Conservation (phyloP, 1,284 basidiomycete genomes). For the Ganoderma boninense region DNA sequence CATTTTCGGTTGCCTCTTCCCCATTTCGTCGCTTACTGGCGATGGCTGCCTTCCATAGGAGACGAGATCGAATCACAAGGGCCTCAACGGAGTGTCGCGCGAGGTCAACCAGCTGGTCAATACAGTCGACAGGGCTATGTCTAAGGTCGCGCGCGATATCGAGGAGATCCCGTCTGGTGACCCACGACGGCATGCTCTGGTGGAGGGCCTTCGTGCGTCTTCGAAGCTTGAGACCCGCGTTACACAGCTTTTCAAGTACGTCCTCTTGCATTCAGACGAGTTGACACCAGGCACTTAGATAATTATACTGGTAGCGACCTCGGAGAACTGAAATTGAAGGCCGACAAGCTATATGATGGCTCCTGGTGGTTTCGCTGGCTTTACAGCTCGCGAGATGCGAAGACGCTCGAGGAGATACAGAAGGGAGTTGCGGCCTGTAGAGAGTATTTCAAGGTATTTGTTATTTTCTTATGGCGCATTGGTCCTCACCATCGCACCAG, state of each 20-base stretch:
- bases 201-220: not conserved
- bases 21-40: not conserved
- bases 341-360: not conserved
- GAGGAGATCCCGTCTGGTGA: not conserved
- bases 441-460: constrained; percentile 6
- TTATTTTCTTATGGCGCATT: not conserved
- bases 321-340: not conserved
- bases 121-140: not conserved
- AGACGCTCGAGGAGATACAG: not conserved
- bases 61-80: constrained; percentile 1
- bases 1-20: no score
- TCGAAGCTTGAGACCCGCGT: not conserved
- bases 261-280: not conserved
- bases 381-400: not conserved
- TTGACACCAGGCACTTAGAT: not conserved
- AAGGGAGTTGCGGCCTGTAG: not conserved
- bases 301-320: not conserved
- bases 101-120: not conserved
- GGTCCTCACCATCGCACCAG: not conserved
- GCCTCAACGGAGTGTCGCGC: not conserved
- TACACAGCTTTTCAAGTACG: not conserved
- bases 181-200: not conserved
- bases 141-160: not conserved
- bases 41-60: not conserved
- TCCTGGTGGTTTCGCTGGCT: not conserved